Base-by-base conservation (phyloP, 208 protist species). In the Leishmania mexicana region DNA sequence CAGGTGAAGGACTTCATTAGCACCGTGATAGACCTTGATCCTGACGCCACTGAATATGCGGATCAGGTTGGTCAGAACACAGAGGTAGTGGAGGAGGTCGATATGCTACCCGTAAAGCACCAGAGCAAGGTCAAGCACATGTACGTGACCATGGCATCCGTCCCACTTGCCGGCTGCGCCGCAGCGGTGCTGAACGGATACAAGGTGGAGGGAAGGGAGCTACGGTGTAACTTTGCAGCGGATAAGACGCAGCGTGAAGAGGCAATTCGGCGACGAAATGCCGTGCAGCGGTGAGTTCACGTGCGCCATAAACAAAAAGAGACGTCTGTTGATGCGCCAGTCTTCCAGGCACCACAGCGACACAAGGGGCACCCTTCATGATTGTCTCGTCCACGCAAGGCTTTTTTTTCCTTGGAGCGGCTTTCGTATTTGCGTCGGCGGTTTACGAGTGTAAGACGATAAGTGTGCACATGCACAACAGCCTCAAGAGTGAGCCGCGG, bases 211-310 rank as follows among this genome's bases (percentile, higher is more conserved):
- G 87, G 88, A 8, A 47, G 54, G 10, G 71, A 71, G 31, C 83
- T 97, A 62, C 90, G 95, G n/a, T 96, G 93, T 75, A 97, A 97
- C 80, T 96, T 96, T 79, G 90, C 95, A 8, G 78, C 93, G 0
- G 93, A 97, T 79, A 96, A 96, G 84, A 77, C 79, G 21, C 90
- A 97, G 87, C 90, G 95, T 2, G 84, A 88, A 7, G 90, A 92
- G 65, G 95, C 95, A 2, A 97, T 97, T 35, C 77, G 77, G 7
- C 73, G 81, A 31, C 78, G 85, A 51, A 77, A 76, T 28, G 31
- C 45, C 28, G 40, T 28, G 28, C 70, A 54, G 38, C 42, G 45
- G 10, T 74, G 70, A 74, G 70, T 19, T 47, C 51, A 6, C 70
- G 28, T 5, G 70, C 28, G 4, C 28, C 28, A 1, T 53, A 1